Conservation (phyloP, 2,329 filamentous ascomycete species). For the Paramyrothecium roridum region DNA sequence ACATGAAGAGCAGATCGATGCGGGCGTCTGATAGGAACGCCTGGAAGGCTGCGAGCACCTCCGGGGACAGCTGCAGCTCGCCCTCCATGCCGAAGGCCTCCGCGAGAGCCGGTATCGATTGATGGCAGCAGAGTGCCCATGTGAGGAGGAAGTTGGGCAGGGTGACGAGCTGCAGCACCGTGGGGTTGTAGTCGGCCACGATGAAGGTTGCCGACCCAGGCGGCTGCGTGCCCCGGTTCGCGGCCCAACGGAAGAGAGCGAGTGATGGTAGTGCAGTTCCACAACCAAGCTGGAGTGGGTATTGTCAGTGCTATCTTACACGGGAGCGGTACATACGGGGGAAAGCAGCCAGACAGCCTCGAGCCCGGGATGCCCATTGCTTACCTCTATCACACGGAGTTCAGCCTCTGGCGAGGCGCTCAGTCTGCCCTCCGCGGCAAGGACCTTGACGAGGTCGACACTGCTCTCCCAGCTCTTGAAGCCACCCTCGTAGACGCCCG, state of each 20-base stretch:
- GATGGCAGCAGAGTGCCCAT: constrained; percentile 52
- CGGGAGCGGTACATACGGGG: no score
- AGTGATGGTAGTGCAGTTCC: constrained; percentile 73
- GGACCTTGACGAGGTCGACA: constrained; percentile 72
- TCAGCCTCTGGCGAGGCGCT: constrained; percentile 26
- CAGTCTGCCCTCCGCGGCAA: constrained; percentile 40
- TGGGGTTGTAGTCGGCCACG: constrained; percentile 76
- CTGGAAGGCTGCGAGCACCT: constrained; percentile 57
- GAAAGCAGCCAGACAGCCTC: neutral
- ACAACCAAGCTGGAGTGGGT: constrained; percentile 63
- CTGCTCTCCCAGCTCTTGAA: constrained; percentile 92
- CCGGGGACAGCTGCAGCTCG: constrained; percentile 62
- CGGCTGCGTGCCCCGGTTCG: constrained; percentile 22
- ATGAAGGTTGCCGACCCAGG: constrained; percentile 52
- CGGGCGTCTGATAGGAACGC: constrained; percentile 43
- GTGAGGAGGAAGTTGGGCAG: constrained; percentile 73
- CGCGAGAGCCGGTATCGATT: constrained; percentile 30
- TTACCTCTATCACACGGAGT: constrained; percentile 52
- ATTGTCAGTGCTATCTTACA: constrained; percentile 10
- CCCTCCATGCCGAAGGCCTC: constrained; percentile 48
- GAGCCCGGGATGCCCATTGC: constrained; percentile 13
- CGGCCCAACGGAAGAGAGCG: constrained; percentile 64
- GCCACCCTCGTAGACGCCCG: constrained; percentile 80
- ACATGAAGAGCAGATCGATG: constrained; percentile 64
- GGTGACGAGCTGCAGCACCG: constrained; percentile 74